Percentiles rank a stretch among this genome's conserved stretches.
phyloP scores from a whole-genome alignment of 345 rosid genomes.

The Murraya paniculata region DNA sequence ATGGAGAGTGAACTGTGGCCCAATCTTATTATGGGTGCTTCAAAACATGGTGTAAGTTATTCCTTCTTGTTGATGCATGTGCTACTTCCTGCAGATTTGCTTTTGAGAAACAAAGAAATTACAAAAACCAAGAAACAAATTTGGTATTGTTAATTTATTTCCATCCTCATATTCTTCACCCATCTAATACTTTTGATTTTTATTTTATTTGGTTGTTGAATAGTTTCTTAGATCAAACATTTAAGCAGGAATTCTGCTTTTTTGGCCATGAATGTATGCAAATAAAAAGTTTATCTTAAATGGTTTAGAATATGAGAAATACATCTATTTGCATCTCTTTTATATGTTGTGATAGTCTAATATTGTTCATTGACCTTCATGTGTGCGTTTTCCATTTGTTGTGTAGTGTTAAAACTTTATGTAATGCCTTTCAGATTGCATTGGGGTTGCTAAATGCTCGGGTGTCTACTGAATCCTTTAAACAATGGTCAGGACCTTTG shows the following conservation, averaged over 20 bases:
- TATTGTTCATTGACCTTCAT: not conserved
- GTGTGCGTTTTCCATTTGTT: not conserved
- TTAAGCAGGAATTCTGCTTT: not conserved
- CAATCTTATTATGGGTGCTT: conserved; percentile 71
- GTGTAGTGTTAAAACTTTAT: not conserved
- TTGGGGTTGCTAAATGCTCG: conserved; percentile 82
- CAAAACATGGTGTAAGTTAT: conserved; percentile 57
- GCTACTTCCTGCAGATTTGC: not conserved
- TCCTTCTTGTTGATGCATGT: conserved; percentile 7
- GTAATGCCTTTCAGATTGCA: conserved; percentile 48
- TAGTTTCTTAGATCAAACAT: not conserved
- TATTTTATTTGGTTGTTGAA: not conserved
- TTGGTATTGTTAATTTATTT: not conserved
- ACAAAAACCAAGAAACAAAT: not conserved
- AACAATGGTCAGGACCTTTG: conserved; percentile 60
- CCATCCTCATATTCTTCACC: not conserved
- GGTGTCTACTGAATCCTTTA: conserved; percentile 65
- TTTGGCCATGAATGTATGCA: not conserved
- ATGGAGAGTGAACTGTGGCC: conserved; percentile 96
- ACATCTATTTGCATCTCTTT: not conserved
- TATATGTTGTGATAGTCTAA: not conserved
- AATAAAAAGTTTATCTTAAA: not conserved
- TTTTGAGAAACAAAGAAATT: not conserved
- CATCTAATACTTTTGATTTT: not conserved
- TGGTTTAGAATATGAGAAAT: not conserved